Evolutionary conservation across 345 rosid species (phyloP).

Genomic region (Lepidium aucheri): DNA sequence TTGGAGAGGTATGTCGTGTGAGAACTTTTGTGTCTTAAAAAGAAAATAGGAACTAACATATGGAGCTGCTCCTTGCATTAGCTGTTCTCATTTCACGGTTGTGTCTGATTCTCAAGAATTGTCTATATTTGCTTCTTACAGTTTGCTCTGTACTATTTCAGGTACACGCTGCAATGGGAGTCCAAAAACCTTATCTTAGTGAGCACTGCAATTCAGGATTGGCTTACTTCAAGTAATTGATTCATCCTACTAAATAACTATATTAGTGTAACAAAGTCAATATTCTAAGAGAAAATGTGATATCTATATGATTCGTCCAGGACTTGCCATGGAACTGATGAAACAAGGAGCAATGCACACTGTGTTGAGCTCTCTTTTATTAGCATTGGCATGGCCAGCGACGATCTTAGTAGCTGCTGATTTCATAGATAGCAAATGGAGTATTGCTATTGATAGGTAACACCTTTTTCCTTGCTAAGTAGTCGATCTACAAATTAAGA

Average conservation of each 20-base stretch:
- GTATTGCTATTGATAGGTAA: slow-evolving; percentile 86
- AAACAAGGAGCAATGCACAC: slow-evolving; percentile 97
- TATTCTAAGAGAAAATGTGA: slow-evolving; percentile 1
- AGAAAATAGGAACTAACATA: neutral
- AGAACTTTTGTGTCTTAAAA: neutral
- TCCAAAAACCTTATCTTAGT: slow-evolving; percentile 78
- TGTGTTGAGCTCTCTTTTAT: slow-evolving; percentile 67
- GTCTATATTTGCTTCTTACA: neutral
- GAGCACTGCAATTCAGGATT: slow-evolving; percentile 96
- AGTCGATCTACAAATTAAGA: neutral
- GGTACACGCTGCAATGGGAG: slow-evolving; percentile 94
- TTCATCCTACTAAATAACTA: neutral
- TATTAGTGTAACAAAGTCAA: neutral
- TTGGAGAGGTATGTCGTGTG: slow-evolving; percentile 59
- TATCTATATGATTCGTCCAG: slow-evolving; percentile 30
- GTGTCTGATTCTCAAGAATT: neutral
- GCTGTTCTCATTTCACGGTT: neutral
- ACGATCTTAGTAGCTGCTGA: slow-evolving; percentile 70
- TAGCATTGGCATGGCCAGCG: slow-evolving; percentile 92
- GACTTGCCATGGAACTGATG: slow-evolving; percentile 73
- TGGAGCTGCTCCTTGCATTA: neutral
- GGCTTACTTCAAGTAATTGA: slow-evolving; percentile 92
- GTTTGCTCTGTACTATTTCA: slow-evolving; percentile 17
- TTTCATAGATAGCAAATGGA: slow-evolving; percentile 93
- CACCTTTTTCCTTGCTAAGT: neutral